phyloP scores from a whole-genome alignment of 352 stramenopile species.

The Globisporangium cederbergense region DNA sequence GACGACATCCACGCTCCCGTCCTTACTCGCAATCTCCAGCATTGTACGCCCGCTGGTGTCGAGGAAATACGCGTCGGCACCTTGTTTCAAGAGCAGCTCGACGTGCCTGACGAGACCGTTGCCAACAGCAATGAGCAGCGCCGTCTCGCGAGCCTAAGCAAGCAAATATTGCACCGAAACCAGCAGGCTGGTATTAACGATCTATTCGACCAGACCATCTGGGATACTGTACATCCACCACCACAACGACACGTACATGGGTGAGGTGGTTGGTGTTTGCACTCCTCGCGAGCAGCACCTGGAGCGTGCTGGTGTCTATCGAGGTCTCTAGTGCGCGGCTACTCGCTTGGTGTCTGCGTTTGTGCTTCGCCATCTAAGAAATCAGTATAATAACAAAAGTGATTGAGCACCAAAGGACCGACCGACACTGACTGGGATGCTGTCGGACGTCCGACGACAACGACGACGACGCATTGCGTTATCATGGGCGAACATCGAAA shows the following conservation, averaged over 20 bases:
- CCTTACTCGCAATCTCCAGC: constrained; percentile 38
- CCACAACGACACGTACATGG: not conserved
- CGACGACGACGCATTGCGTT: too few relatives aligned
- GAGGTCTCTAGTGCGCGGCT: not conserved
- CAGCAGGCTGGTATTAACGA: not conserved
- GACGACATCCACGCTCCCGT: constrained; percentile 39
- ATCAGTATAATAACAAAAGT: not conserved
- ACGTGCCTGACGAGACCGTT: constrained; percentile 49
- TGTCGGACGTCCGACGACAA: too few relatives aligned
- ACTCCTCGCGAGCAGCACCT: not conserved
- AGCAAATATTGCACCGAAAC: not conserved
- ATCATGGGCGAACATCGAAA: too few relatives aligned
- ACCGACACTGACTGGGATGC: too few relatives aligned
- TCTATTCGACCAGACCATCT: too few relatives aligned
- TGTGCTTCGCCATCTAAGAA: not conserved
- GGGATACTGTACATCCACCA: too few relatives aligned
- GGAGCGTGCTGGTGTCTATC: constrained; percentile 5
- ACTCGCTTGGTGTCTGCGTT: not conserved
- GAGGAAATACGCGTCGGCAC: constrained; percentile 23
- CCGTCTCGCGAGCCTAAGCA: constrained; percentile 27
- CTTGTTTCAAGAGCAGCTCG: constrained; percentile 33
- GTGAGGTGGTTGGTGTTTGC: constrained; percentile 13
- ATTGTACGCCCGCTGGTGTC: constrained; percentile 28
- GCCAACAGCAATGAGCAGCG: constrained; percentile 32
- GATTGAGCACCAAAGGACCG: not conserved